Percentiles rank a stretch among this genome's conserved stretches.
phyloP scores from a whole-genome alignment of 805 yeast species.

The Candida odintsovae region DNA sequence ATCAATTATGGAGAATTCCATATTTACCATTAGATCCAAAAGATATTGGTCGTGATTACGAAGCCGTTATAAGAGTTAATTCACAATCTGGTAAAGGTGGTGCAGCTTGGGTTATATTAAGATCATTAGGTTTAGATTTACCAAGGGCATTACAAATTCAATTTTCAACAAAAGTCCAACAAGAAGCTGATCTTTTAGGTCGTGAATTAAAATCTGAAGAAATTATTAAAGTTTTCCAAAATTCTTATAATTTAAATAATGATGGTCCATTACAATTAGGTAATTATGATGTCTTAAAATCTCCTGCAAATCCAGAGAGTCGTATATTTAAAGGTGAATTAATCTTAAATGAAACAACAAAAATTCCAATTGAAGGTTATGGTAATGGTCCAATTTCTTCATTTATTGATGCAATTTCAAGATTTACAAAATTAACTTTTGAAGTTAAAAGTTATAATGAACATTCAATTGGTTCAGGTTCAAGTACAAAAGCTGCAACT shows the following conservation, averaged over 20 bases:
- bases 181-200: conserved; percentile 57
- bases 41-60: conserved; percentile 76
- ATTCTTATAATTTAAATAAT: conserved; percentile 46
- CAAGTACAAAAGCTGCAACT: conserved; percentile 69
- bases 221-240: conserved; percentile 50
- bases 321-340: conserved; percentile 39
- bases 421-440: conserved; percentile 43
- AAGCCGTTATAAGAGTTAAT: conserved; percentile 78
- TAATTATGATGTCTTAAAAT: conserved; percentile 36
- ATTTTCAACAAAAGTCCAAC: conserved; percentile 61
- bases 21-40: conserved; percentile 77
- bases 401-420: conserved; percentile 57
- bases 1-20: conserved; percentile 60
- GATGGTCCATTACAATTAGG: conserved; percentile 30
- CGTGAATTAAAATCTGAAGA: conserved; percentile 67
- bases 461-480: conserved; percentile 69
- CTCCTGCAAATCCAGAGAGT: conserved; percentile 30
- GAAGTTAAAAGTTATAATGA: conserved; percentile 66
- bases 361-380: conserved; percentile 39
- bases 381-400: conserved; percentile 83
- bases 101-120: conserved; percentile 75
- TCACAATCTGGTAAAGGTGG: conserved; percentile 89
- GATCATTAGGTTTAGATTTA: conserved; percentile 65
- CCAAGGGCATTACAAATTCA: conserved; percentile 68
- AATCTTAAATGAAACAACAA: conserved; percentile 26